These are phyloP conservation scores for Allium fistulosum DNA, from an alignment of 106 monocot species.

Conservation along the genomic window DNA sequence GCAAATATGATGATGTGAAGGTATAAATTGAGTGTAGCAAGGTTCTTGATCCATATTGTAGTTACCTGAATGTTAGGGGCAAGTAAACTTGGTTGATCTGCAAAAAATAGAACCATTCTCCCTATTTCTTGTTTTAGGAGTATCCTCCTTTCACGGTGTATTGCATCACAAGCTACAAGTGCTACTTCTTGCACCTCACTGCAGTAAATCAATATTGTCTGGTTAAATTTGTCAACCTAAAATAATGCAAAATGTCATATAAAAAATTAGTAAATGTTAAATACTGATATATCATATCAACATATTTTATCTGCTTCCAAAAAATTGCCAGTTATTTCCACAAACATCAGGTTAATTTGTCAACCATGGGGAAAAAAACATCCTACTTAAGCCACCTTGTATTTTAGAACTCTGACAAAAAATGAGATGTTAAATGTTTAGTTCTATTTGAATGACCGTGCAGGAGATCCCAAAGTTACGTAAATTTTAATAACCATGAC, in stretches of 20 bases:
- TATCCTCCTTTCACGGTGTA: conserved; percentile 94
- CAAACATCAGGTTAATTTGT: too few relatives aligned
- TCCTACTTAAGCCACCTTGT: too few relatives aligned
- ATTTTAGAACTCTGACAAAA: too few relatives aligned
- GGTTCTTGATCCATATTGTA: background rate
- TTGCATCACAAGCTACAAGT: conserved; percentile 45
- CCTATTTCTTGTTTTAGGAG: conserved; percentile 93
- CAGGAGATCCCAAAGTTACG: too few relatives aligned
- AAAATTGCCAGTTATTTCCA: too few relatives aligned
- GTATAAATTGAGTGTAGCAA: background rate
- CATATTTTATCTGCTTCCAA: too few relatives aligned
- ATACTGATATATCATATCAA: background rate
- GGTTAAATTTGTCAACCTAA: conserved; percentile 6
- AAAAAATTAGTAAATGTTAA: background rate
- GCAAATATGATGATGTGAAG: background rate
- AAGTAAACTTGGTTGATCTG: conserved; percentile 96
- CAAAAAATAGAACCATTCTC: conserved; percentile 93
- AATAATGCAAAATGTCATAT: background rate
- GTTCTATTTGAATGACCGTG: too few relatives aligned
- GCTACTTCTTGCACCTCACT: conserved; percentile 98
- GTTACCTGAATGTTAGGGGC: conserved; percentile 97
- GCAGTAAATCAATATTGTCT: conserved; percentile 7
- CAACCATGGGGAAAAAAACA: too few relatives aligned
- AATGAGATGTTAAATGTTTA: too few relatives aligned
- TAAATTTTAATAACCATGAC: too few relatives aligned